These are phyloP conservation scores for Grosmannia clavigera DNA, from an alignment of 2,329 filamentous ascomycete species.

Conservation along the genomic window DNA sequence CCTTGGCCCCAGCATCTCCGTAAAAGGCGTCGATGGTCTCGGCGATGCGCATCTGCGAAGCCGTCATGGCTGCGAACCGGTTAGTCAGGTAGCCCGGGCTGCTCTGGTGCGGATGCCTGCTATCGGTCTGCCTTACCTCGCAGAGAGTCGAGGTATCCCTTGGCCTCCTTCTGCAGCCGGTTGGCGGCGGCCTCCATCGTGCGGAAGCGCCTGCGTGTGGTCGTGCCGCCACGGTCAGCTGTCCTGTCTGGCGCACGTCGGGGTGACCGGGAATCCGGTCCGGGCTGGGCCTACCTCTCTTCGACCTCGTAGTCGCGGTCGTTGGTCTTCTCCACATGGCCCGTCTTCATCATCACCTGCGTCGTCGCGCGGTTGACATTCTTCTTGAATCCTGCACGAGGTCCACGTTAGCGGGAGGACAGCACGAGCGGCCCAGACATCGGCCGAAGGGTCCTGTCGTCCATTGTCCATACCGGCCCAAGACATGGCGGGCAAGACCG, in stretches of 20 bases:
- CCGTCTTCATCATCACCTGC: slow-evolving; percentile 99
- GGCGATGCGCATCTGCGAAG: slow-evolving; percentile 97
- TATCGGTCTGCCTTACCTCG: slow-evolving; percentile 45
- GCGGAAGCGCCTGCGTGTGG: slow-evolving; percentile 62
- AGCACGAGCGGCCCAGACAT: neutral
- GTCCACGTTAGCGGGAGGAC: neutral
- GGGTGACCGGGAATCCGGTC: neutral
- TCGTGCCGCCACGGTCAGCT: neutral
- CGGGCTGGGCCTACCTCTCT: slow-evolving; percentile 48
- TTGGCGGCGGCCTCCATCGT: slow-evolving; percentile 94
- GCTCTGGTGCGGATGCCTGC: neutral
- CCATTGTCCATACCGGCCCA: slow-evolving; percentile 28
- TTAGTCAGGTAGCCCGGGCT: neutral
- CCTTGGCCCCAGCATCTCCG: slow-evolving; percentile 84
- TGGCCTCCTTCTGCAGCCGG: slow-evolving; percentile 91
- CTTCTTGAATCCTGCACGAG: slow-evolving; percentile 66
- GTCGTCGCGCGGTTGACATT: slow-evolving; percentile 98
- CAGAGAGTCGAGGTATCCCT: slow-evolving; percentile 92
- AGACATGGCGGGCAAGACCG: slow-evolving; percentile 24
- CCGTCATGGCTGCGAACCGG: slow-evolving; percentile 71
- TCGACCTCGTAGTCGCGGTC: slow-evolving; percentile 98
- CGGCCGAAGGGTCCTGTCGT: no score
- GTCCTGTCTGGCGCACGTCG: no score
- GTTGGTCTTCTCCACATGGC: slow-evolving; percentile 96
- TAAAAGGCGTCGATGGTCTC: slow-evolving; percentile 99